phyloP scores from a whole-genome alignment of 2,329 filamentous ascomycete species.

The Cadophora malorum region DNA sequence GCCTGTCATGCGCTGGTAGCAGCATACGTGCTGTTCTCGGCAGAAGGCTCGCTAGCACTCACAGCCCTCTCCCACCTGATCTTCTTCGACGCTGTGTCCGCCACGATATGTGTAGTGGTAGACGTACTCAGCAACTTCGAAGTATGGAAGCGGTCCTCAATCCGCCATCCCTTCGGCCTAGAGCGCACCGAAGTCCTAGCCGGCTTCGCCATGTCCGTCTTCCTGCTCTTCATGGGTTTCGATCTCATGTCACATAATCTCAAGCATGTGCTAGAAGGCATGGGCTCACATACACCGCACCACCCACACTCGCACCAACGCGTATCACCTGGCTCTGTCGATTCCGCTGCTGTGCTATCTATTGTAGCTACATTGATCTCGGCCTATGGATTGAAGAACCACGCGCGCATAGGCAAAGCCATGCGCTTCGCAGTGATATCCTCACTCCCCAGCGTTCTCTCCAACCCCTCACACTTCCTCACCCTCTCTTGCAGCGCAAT shows the following conservation, averaged over 20 bases:
- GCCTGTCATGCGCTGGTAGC: slow-evolving; percentile 85
- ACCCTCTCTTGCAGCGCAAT: slow-evolving; percentile 86
- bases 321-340: slow-evolving; percentile 77
- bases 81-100: slow-evolving; percentile 93
- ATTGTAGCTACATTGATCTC: slow-evolving; percentile 85
- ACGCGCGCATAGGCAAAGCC: slow-evolving; percentile 87
- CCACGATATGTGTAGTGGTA: slow-evolving; percentile 87
- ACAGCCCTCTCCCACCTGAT: slow-evolving; percentile 92
- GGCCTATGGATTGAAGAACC: slow-evolving; percentile 86
- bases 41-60: slow-evolving; percentile 85
- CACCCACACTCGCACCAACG: slow-evolving; percentile 70
- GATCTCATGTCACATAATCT: slow-evolving; percentile 93
- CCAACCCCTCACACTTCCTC: slow-evolving; percentile 93
- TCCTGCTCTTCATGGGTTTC: slow-evolving; percentile 96
- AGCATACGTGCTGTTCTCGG: slow-evolving; percentile 83
- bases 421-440: slow-evolving; percentile 87
- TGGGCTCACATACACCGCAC: slow-evolving; percentile 75
- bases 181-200: slow-evolving; percentile 93
- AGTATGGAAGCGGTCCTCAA: slow-evolving; percentile 91
- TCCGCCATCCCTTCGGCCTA: slow-evolving; percentile 92
- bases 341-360: slow-evolving; percentile 80
- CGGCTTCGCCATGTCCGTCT: slow-evolving; percentile 94
- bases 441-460: slow-evolving; percentile 82
- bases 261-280: slow-evolving; percentile 84
- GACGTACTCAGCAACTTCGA: slow-evolving; percentile 97